phyloP scores from a whole-genome alignment of 108 stramenopile species.

The Pelagomonas calceolata region DNA sequence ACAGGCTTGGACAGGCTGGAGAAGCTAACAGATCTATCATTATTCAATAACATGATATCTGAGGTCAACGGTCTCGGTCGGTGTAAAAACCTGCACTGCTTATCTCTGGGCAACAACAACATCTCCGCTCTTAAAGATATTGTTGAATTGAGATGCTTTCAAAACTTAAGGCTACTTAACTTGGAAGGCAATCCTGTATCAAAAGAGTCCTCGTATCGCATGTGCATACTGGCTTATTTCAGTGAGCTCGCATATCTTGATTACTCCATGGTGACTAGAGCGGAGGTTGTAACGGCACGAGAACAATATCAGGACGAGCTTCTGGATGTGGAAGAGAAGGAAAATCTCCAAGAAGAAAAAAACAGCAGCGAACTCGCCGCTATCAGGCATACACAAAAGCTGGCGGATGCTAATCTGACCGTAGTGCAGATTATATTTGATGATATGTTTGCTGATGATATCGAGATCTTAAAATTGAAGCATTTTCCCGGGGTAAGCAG shows the following conservation, averaged over 20 bases:
- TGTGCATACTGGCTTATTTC: constrained; percentile 40
- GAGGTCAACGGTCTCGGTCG: constrained; percentile 40
- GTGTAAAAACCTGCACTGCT: constrained; percentile 43
- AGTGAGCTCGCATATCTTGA: constrained; percentile 41
- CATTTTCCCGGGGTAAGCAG: constrained; percentile 36
- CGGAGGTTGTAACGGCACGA: constrained; percentile 19
- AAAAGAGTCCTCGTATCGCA: constrained; percentile 43
- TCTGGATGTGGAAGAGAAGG: constrained; percentile 48
- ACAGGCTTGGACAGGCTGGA: constrained; percentile 38
- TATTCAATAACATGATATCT: constrained; percentile 40
- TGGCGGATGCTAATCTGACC: constrained; percentile 28
- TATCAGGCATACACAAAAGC: constrained; percentile 13
- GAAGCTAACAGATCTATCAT: constrained; percentile 36
- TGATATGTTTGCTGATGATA: constrained; percentile 45
- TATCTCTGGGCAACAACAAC: constrained; percentile 47
- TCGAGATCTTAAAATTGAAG: constrained; percentile 32
- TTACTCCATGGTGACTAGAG: constrained; percentile 26
- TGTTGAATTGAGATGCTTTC: constrained; percentile 35
- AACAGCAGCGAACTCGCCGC: constrained; percentile 27
- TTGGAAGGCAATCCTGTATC: constrained; percentile 50
- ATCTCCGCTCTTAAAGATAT: constrained; percentile 35
- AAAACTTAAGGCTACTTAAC: constrained; percentile 38
- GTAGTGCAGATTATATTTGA: constrained; percentile 40
- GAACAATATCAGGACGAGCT: constrained; percentile 53
- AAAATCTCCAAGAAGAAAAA: constrained; percentile 35